phyloP scores from a whole-genome alignment of 495 filamentous ascomycete species.

The Annulohypoxylon moriforme region DNA sequence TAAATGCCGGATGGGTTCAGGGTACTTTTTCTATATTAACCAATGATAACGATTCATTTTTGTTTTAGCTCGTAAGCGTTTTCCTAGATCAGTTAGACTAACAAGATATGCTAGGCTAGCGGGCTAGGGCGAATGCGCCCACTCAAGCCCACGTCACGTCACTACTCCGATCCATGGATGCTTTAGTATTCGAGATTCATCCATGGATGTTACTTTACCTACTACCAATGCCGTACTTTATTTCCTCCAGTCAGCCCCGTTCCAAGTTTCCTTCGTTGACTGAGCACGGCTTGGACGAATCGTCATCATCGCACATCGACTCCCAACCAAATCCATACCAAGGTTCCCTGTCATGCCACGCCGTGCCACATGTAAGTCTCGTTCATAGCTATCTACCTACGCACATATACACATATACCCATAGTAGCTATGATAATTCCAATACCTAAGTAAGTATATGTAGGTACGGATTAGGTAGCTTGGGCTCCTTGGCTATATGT shows the following conservation, averaged over 20 bases:
- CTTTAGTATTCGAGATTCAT: slow-evolving; percentile 20
- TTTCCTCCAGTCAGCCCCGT: slow-evolving; percentile 3
- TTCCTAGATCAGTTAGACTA: too few species aligned
- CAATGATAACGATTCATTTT: background rate
- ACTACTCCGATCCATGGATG: slow-evolving; percentile 11
- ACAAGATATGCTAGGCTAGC: background rate
- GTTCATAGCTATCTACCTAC: background rate
- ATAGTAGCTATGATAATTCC: background rate
- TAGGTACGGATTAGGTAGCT: background rate
- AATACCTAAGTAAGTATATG: background rate
- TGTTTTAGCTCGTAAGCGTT: background rate
- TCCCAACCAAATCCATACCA: background rate
- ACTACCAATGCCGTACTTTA: background rate
- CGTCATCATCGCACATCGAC: slow-evolving; percentile 24
- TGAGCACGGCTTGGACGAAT: slow-evolving; percentile 14
- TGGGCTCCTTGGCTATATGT: background rate
- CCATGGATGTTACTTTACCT: background rate
- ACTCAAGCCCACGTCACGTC: slow-evolving; percentile 36
- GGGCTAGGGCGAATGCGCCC: slow-evolving; percentile 8
- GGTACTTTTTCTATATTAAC: background rate
- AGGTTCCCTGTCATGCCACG: slow-evolving; percentile 31
- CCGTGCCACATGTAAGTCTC: slow-evolving; percentile 27
- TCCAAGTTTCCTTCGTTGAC: slow-evolving; percentile 24
- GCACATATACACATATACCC: too few species aligned
- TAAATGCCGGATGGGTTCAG: background rate